A percentile compares a stretch with the other conserved stretches of the same genome.
phyloP scores from a whole-genome alignment of 2,329 filamentous ascomycete genomes.

The Trichoderma sp. region DNA sequence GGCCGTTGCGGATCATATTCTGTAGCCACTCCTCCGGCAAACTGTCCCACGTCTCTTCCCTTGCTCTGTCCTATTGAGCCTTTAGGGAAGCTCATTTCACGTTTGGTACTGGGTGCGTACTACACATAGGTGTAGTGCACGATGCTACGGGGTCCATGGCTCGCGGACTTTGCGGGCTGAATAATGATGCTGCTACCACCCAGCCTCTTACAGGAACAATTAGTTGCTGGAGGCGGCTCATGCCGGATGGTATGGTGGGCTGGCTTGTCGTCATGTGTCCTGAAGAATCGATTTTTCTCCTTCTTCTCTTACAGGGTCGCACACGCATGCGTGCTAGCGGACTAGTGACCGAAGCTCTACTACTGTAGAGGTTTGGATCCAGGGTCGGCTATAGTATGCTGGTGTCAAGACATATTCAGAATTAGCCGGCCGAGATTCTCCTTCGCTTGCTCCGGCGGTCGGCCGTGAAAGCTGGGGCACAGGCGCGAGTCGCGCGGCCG shows the following conservation, averaged over 20 bases:
- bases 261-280: constrained; percentile 22
- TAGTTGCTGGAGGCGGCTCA: constrained; percentile 10
- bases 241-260: constrained; percentile 11
- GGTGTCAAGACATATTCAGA: constrained; percentile 7
- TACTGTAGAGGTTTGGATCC: constrained; percentile 13
- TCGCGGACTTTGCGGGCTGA: constrained; percentile 21
- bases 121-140: not conserved
- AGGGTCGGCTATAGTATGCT: constrained; percentile 1
- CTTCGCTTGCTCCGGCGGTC: constrained; percentile 25
- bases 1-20: not conserved
- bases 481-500: constrained; percentile 22
- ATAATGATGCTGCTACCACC: constrained; percentile 10
- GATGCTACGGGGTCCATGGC: not conserved
- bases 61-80: constrained; percentile 7
- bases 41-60: constrained; percentile 12
- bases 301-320: constrained; percentile 2
- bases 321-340: constrained; percentile 10
- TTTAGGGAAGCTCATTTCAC: constrained; percentile 9
- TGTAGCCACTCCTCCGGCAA: constrained; percentile 12
- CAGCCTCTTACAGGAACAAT: constrained; percentile 2
- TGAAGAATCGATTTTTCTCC: constrained; percentile 8
- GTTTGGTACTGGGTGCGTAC: not conserved
- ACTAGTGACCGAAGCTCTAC: not conserved
- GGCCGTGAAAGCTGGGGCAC: constrained; percentile 16
- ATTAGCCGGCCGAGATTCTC: constrained; percentile 24